Base-by-base conservation (phyloP, 306 rosid species). In the Pyrus pyrifolia region DNA sequence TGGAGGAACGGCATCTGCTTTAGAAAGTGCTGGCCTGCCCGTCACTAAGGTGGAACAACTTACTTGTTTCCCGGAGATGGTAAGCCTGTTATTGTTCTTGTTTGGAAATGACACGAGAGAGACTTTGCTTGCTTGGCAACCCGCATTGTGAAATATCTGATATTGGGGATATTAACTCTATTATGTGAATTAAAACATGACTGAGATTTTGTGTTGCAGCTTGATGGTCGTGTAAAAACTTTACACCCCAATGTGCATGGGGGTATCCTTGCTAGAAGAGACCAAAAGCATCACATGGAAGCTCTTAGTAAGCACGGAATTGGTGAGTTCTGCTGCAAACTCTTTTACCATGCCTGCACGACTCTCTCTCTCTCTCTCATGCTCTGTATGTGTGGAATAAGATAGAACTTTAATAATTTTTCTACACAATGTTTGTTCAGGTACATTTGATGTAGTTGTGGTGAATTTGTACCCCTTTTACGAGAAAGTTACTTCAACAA, bases 151-250 rank as follows among this genome's bases (percentile, higher is more conserved):
- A 66, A 52, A 71, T 58, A 33, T 49, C 52, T 64, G 71, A 29
- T 4, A 38, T 63, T 35, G 55, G 55, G 21, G 55, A 49, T 30
- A 3, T 49, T 70, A 22, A 25, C 44, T 66, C 19, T 75, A 19
- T 21, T 4, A 5, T 30, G 13, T 71, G 75, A 64, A 66, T n/a
- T 52, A 31, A 72, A 52, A 80, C 72, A 44, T 82, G 62, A 80
- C n/a, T 80, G 38, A 80, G 11, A 60, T 71, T 71, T 86, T 86
- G 70, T 53, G 68, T 52, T 64, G 70, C 86, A 95, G 98, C 97
- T 95, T 49, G 97, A 95, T 82, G 97, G 97, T 25, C 98, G 93
- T 59, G 97, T 95, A 67, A 95, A 95, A 89, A 90, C 98, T 74
- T 85, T 95, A 82, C 97, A 95, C 77, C 97, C 98, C 69, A 86